These are phyloP conservation scores for Dothideomycetes sp. DNA, from an alignment of 2,329 filamentous ascomycete genomes.

Conservation along the genomic window DNA sequence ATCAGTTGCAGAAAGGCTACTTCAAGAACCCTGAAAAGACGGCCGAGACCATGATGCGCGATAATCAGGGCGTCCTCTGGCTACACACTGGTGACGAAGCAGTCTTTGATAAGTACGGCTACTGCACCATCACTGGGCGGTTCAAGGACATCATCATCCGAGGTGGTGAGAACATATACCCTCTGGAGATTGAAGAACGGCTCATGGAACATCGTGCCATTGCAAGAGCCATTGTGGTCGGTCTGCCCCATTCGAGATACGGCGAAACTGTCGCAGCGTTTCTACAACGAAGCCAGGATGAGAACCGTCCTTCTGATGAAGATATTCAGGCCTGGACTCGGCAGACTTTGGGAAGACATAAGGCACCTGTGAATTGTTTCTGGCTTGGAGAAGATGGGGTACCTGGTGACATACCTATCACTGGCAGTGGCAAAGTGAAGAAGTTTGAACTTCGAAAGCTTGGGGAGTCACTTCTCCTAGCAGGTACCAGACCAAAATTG, in stretches of 20 bases:
- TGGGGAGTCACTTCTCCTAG: conserved; percentile 9
- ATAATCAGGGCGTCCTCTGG: conserved; percentile 50
- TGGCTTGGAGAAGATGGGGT: conserved; percentile 50
- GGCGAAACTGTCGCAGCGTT: conserved; percentile 21
- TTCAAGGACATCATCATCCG: conserved; percentile 22
- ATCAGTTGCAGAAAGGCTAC: conserved; percentile 58
- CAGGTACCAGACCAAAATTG: no score
- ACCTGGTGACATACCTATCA: conserved; percentile 25
- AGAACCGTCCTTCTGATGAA: conserved; percentile 19
- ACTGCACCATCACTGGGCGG: conserved; percentile 24
- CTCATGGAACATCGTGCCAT: conserved; percentile 16
- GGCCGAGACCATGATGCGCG: conserved; percentile 56
- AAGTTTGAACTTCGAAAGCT: conserved; percentile 26
- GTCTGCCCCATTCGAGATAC: conserved; percentile 18
- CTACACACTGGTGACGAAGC: conserved; percentile 53
- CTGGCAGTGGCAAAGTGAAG: conserved; percentile 34
- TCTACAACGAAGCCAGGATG: conserved; percentile 21
- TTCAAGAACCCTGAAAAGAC: conserved; percentile 65
- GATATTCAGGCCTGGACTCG: conserved; percentile 27
- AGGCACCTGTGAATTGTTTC: conserved; percentile 60
- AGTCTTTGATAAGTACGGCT: conserved; percentile 33
- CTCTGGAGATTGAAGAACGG: conserved; percentile 20
- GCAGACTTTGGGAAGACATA: conserved; percentile 27
- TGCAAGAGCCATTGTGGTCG: conserved; percentile 19
- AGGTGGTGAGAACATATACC: conserved; percentile 57